These are phyloP conservation scores for Prunus campanulata DNA, from an alignment of 306 rosid genomes.

Conservation along the genomic window DNA sequence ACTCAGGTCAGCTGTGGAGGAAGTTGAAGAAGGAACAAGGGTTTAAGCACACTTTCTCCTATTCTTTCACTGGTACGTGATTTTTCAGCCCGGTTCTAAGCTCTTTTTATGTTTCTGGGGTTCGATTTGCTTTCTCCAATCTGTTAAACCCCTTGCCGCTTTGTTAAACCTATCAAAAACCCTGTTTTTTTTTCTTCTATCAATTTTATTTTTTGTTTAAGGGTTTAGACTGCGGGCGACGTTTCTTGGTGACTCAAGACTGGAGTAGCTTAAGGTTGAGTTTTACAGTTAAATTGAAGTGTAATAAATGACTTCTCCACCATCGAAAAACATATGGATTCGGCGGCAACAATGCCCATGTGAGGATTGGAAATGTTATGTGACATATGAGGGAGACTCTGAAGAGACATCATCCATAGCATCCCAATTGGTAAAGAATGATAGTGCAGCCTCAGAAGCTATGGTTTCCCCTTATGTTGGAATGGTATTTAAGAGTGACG, in stretches of 20 bases:
- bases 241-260: conserved; percentile 21
- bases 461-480: conserved; percentile 92
- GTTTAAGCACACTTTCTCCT: conserved; percentile 20
- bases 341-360: conserved; percentile 94
- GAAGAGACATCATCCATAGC: conserved; percentile 57
- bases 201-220: conserved; percentile 9
- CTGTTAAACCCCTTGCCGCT: neutral
- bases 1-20: conserved; percentile 6
- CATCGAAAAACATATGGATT: conserved; percentile 77
- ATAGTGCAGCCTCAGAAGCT: conserved; percentile 41
- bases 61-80: conserved; percentile 29
- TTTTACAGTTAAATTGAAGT: conserved; percentile 5
- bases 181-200: neutral
- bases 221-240: conserved; percentile 23
- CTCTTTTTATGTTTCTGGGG: neutral
- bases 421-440: conserved; percentile 55
- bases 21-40: conserved; percentile 27
- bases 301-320: conserved; percentile 47
- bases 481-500: conserved; percentile 86
- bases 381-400: conserved; percentile 63
- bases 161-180: neutral
- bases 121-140: neutral
- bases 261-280: conserved; percentile 1
- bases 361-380: conserved; percentile 95
- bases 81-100: neutral